Evolutionary conservation across 805 yeast genomes (phyloP).

Genomic region (Myxozyma geophila): DNA sequence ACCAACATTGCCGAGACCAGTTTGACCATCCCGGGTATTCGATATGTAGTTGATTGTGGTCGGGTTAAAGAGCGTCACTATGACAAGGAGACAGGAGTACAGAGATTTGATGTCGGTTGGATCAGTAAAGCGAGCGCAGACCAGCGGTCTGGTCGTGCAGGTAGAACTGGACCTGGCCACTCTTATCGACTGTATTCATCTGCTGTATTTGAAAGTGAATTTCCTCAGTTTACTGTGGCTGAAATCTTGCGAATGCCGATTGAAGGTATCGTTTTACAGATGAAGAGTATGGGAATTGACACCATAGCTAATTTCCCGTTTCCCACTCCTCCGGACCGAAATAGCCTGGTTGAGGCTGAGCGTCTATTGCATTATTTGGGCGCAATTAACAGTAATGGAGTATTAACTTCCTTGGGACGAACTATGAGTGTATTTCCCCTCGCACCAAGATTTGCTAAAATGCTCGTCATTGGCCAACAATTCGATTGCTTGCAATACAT

Average conservation of each 20-base stretch:
- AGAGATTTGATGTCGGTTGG: constrained; percentile 90
- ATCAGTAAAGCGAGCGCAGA: constrained; percentile 92
- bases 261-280: constrained; percentile 90
- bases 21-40: constrained; percentile 90
- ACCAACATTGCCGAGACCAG: constrained; percentile 99
- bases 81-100: constrained; percentile 85
- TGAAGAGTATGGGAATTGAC: constrained; percentile 97
- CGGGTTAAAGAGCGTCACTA: constrained; percentile 85
- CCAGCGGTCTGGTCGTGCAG: constrained; percentile 96
- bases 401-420: constrained; percentile 76
- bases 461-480: constrained; percentile 86
- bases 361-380: constrained; percentile 71
- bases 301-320: constrained; percentile 91
- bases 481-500: constrained; percentile 82
- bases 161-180: constrained; percentile 98
- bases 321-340: constrained; percentile 86
- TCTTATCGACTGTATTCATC: constrained; percentile 91
- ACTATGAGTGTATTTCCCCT: constrained; percentile 91
- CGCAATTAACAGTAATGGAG: constrained; percentile 64
- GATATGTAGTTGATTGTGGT: constrained; percentile 95
- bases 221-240: constrained; percentile 80
- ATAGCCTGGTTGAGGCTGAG: constrained; percentile 66
- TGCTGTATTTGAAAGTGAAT: constrained; percentile 87
- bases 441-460: constrained; percentile 90
- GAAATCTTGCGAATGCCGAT: constrained; percentile 95